Evolutionary conservation across 1,284 basidiomycete species (phyloP), one percentile per base, ranked within the genome.

Genomic region (Pulchroboletus neoregius): DNA sequence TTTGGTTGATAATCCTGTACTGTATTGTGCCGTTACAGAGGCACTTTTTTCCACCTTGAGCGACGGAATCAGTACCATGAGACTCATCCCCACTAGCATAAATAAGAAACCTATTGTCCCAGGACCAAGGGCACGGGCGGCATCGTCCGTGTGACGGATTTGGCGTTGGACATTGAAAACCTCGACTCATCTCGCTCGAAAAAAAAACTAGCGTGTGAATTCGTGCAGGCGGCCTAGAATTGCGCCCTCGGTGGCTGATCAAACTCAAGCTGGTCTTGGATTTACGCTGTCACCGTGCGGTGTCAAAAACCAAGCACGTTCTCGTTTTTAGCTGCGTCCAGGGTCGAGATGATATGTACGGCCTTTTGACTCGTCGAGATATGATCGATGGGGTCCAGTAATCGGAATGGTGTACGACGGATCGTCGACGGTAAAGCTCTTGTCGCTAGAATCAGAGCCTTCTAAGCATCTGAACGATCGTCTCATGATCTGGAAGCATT

Each of bases 301-400:
- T 72, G 73, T 20, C 72, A 73, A 48, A 79, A 79, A 43, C 76
- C 77, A 0, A 78, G 73, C 40, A 78, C 78, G 1, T 56, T 80
- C 22, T 68, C 71, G 4, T 75, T 73, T 51, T 75, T 73, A 1
- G 64, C 71, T 18, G 68, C 70, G 0, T 76, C 76, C 2, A 74
- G 11, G 2, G 73, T 78, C 6, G 67, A 78, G 51, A 74, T 79
- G 36, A 77, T 73, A 13, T 60, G 73, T 42, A 40, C 42, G 34
- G 18, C 18, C 12, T 11, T 35, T 22, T 12, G 34, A 22, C 34
- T 6, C 15, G 9, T 11, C 18, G 15, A 15, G 15, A 33, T 7
- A 33, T 16, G 31, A 33, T 31, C 13, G 6, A 31, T n/a, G n/a
- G 20, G 20, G 20, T 20, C 8, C 8, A 31, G 2, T 3, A n/a